Conservation (phyloP, 2,329 filamentous ascomycete species). For the Alternaria arbusti region DNA sequence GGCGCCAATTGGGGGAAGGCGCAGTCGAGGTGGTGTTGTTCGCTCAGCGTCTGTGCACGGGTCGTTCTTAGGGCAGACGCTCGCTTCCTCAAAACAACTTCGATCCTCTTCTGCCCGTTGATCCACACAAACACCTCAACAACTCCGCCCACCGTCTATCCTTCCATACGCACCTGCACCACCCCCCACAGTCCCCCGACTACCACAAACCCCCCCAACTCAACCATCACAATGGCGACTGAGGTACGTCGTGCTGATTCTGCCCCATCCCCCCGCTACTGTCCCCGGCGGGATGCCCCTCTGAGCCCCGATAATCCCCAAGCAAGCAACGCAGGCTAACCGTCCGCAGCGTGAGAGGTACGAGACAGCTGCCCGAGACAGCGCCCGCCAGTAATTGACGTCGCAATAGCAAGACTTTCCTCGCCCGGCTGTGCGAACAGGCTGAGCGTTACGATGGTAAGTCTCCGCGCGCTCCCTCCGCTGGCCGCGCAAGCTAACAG, state of each 20-base stretch:
- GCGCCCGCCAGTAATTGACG: slow-evolving; percentile 35
- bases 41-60: slow-evolving; percentile 12
- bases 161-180: slow-evolving; percentile 32
- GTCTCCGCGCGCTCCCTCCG: slow-evolving; percentile 40
- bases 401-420: slow-evolving; percentile 80
- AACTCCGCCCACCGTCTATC: slow-evolving; percentile 29
- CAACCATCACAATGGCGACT: slow-evolving; percentile 62
- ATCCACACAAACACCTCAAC: slow-evolving; percentile 32
- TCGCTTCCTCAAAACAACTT: slow-evolving; percentile 41
- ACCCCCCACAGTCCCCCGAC: slow-evolving; percentile 20
- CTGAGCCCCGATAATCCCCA: slow-evolving; percentile 45
- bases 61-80: slow-evolving; percentile 27
- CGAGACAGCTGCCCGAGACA: slow-evolving; percentile 22
- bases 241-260: slow-evolving; percentile 62
- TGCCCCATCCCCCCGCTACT: slow-evolving; percentile 44
- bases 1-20: slow-evolving; percentile 29
- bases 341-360: slow-evolving; percentile 58
- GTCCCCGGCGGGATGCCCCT: slow-evolving; percentile 48
- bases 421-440: slow-evolving; percentile 99
- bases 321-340: slow-evolving; percentile 46
- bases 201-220: slow-evolving; percentile 21
- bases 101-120: slow-evolving; percentile 28
- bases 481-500: slow-evolving; percentile 42
- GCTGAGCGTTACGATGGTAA: slow-evolving; percentile 98
- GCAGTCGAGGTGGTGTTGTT: slow-evolving; percentile 30